Evolutionary conservation across 2,329 filamentous ascomycete genomes (phyloP).

Genomic region (Diaporthe humulicola): DNA sequence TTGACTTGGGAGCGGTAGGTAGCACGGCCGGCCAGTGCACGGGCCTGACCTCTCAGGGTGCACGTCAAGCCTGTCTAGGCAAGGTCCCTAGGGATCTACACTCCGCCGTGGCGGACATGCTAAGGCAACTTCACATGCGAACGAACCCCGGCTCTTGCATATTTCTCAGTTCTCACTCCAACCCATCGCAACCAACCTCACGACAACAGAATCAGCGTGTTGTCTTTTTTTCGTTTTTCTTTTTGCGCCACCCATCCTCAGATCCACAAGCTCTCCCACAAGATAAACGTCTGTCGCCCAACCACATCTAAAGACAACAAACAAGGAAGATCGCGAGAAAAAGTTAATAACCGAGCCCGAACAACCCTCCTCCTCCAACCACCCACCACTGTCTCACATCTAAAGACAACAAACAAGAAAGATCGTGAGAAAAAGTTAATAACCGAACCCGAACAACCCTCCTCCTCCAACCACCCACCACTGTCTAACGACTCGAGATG

Average conservation of each 20-base stretch:
- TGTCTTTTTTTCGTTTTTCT: not conserved
- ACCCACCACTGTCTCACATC: constrained; percentile 16
- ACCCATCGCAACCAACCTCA: not conserved
- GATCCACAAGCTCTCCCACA: not conserved
- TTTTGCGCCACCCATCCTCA: not conserved
- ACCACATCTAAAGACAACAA: not conserved
- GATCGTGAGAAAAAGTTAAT: not conserved
- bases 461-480: not conserved
- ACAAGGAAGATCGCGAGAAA: not conserved
- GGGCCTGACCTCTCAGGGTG: not conserved
- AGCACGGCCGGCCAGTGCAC: not conserved
- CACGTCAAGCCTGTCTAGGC: not conserved
- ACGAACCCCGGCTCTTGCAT: constrained; percentile 14
- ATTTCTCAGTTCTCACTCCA: not conserved
- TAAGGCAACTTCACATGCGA: not conserved
- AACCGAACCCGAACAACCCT: not conserved
- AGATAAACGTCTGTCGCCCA: not conserved
- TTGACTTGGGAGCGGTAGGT: not conserved
- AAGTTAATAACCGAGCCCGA: not conserved
- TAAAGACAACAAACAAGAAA: no score
- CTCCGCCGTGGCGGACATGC: not conserved
- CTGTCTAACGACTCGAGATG: constrained; percentile 69
- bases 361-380: not conserved
- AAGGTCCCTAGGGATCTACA: not conserved
- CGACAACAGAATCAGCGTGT: not conserved